Evolutionary conservation across 2,329 filamentous ascomycete species (phyloP), one percentile per base, ranked within the genome.

Genomic region (Fusarium sp.): DNA sequence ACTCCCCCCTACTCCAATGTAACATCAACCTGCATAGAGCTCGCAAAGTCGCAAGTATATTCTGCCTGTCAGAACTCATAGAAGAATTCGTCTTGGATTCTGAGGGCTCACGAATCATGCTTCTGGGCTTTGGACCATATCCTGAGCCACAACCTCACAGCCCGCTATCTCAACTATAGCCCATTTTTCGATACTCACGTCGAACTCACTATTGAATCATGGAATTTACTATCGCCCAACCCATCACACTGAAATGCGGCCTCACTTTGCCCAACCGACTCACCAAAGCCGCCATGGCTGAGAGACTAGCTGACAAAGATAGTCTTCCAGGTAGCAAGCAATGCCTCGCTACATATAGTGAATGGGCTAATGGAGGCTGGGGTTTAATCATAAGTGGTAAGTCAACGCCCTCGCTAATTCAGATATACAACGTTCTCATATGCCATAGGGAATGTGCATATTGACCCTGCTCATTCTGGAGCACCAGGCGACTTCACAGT

Each of bases 381-480:
- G 50, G 39, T 1, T 28, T 54, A 6, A 54, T 54, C 4, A 54
- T 46, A 11, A 33, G 38, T 26, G 50, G 50, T 54, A 16, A 10
- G 16, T 0, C 0, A 4, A 1, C 15, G 18, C n/a, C 5, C 18
- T 21, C n/a, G n/a, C n/a, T 9, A 29, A 12, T 10, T 33, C 13
- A 10, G 11, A 6, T 13, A 4, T 8, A 4, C n/a, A 9, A 15
- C 15, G n/a, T 5, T 8, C 49, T 24, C 4, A 31, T 1, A 10
- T 3, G 12, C 7, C 20, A 6, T 2, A 53, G 39, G 50, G 1
- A 54, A 54, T 5, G 50, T 46, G 0, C 50, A 46, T 2, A 29
- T 46, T 1, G 50, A 54, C 24, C 50, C 50, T 3, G 39, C 50
- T 4, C 41, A 54, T 54, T 29, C 39, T 0, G 39, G 39, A 6